Conservation (phyloP, 805 yeast species). For the Wickerhamiella vanderwaltii region DNA sequence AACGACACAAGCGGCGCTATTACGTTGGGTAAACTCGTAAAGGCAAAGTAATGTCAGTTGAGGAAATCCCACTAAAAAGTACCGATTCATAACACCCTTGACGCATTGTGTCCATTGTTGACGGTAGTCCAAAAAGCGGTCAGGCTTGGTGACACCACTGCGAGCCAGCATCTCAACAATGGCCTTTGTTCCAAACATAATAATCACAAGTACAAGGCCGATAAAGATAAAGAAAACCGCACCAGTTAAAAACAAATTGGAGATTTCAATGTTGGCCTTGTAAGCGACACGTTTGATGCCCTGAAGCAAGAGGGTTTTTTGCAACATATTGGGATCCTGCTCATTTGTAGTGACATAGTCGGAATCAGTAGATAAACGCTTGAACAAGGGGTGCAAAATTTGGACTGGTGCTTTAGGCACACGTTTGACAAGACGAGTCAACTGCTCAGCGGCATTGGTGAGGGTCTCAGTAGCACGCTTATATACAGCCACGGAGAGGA, state of each 20-base stretch:
- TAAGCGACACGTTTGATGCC: constrained; percentile 90
- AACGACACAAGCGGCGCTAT: constrained; percentile 71
- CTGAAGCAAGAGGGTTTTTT: constrained; percentile 67
- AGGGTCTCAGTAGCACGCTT: constrained; percentile 21
- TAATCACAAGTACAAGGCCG: constrained; percentile 48
- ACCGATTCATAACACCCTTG: constrained; percentile 80
- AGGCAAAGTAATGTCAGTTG: constrained; percentile 69
- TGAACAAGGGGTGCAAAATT: constrained; percentile 3
- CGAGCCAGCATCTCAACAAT: constrained; percentile 50
- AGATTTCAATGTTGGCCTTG: constrained; percentile 72
- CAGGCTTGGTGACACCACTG: constrained; percentile 44
- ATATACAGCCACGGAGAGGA: constrained; percentile 77
- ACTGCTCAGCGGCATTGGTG: neutral
- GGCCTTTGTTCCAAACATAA: constrained; percentile 55
- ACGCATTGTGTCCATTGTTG: constrained; percentile 42
- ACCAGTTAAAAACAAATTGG: constrained; percentile 76
- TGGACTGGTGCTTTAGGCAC: neutral
- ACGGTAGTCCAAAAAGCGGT: constrained; percentile 66
- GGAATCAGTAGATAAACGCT: constrained; percentile 12
- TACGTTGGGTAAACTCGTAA: constrained; percentile 80
- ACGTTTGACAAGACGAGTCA: constrained; percentile 1
- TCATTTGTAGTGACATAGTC: constrained; percentile 35
- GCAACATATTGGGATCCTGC: constrained; percentile 41
- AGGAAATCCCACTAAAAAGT: constrained; percentile 75
- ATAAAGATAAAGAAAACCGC: constrained; percentile 69